These are phyloP conservation scores for Podila epicladia DNA, from an alignment of 192 early-diverging fungal genomes.

Conservation along the genomic window DNA sequence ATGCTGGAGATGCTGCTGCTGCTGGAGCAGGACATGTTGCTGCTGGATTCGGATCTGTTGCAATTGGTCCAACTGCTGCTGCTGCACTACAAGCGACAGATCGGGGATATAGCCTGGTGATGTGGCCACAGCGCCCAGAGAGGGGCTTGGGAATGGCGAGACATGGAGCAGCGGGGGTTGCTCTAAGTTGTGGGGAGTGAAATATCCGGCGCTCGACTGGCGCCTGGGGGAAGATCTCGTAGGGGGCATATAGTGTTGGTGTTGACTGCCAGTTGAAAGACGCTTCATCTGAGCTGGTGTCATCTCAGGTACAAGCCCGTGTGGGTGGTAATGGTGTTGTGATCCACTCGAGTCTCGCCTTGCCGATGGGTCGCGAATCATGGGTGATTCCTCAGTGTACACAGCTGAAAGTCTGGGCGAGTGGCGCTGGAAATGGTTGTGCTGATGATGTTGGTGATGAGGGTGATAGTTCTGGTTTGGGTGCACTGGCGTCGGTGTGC, in stretches of 20 bases:
- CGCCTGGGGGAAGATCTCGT: slow-evolving; percentile 19
- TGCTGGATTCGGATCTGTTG: slow-evolving; percentile 4
- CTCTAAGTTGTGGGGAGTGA: slow-evolving; percentile 2
- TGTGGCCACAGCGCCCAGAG: slow-evolving; percentile 9
- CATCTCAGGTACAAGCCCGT: background rate
- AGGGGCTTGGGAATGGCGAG: slow-evolving; percentile 29
- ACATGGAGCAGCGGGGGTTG: background rate
- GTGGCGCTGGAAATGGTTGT: slow-evolving; percentile 9
- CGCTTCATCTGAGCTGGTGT: slow-evolving; percentile 24
- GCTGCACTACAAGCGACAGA: slow-evolving; percentile 28
- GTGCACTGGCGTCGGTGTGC: slow-evolving; percentile 9
- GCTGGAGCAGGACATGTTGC: background rate
- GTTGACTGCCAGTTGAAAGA: slow-evolving; percentile 27
- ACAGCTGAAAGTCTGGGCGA: slow-evolving; percentile 8
- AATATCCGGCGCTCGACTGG: slow-evolving; percentile 15
- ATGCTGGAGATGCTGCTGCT: slow-evolving; percentile 1
- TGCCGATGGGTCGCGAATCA: slow-evolving; percentile 6
- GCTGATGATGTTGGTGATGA: slow-evolving; percentile 5
- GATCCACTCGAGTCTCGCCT: slow-evolving; percentile 40
- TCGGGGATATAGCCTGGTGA: slow-evolving; percentile 7
- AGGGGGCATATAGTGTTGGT: slow-evolving; percentile 1
- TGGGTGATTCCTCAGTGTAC: background rate
- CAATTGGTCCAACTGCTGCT: slow-evolving; percentile 18
- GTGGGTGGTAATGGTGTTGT: slow-evolving; percentile 1
- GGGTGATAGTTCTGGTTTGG: slow-evolving; percentile 3